Conservation (phyloP, 257 asterid genomes). For the Paraleonurus japonicus region DNA sequence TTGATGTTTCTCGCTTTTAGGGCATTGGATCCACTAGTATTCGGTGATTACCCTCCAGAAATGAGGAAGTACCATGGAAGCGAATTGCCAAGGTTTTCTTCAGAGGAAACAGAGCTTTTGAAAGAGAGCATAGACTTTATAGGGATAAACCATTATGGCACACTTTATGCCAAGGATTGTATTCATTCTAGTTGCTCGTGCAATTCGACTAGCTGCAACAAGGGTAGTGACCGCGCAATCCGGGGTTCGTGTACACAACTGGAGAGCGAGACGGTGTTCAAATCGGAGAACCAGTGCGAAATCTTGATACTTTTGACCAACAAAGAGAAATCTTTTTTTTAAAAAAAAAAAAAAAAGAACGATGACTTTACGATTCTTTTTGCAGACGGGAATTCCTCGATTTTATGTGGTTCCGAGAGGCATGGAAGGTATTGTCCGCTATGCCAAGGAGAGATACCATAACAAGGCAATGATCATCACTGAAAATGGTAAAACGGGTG, state of each 20-base stretch:
- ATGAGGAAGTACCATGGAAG: conserved; percentile 58
- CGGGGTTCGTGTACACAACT: conserved; percentile 41
- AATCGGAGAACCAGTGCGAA: conserved; percentile 70
- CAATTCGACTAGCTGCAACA: conserved; percentile 37
- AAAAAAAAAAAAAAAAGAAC: not conserved
- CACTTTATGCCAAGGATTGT: conserved; percentile 76
- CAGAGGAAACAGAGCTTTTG: conserved; percentile 48
- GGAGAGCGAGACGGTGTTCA: conserved; percentile 50
- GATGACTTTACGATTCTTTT: not conserved
- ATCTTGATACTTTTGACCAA: not conserved
- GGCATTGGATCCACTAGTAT: conserved; percentile 62
- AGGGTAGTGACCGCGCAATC: conserved; percentile 58
- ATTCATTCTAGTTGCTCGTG: conserved; percentile 48
- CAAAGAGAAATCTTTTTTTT: no score
- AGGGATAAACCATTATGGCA: conserved; percentile 67
- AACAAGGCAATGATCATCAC: conserved; percentile 69
- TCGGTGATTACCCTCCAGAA: conserved; percentile 80
- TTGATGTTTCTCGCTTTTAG: conserved; percentile 30
- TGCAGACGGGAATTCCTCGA: conserved; percentile 51
- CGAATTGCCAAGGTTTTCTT: conserved; percentile 56
- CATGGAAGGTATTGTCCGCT: conserved; percentile 53
- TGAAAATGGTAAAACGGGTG: conserved; percentile 70
- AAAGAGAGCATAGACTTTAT: conserved; percentile 63
- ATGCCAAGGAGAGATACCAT: conserved; percentile 56
- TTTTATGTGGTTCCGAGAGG: conserved; percentile 67